These are phyloP conservation scores for Xylaria scruposa DNA, from an alignment of 495 filamentous ascomycete species.

Conservation along the genomic window DNA sequence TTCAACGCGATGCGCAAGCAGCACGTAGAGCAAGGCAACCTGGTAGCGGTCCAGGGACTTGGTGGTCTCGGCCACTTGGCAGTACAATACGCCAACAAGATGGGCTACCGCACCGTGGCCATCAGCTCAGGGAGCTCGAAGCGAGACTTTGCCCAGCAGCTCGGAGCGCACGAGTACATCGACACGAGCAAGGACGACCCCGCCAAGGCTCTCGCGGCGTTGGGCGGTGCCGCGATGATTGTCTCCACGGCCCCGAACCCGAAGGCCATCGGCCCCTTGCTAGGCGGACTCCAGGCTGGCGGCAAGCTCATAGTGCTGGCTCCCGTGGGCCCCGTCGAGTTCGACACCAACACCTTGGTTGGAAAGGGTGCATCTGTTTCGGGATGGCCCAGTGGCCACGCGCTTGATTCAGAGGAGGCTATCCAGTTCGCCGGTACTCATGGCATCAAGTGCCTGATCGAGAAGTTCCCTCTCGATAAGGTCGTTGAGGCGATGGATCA, in stretches of 20 bases:
- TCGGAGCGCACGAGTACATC: conserved; percentile 74
- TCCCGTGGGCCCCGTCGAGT: conserved; percentile 56
- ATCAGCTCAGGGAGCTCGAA: conserved; percentile 64
- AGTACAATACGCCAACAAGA: conserved; percentile 67
- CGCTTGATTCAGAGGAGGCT: conserved; percentile 69
- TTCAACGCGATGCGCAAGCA: conserved; percentile 74
- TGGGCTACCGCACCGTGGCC: conserved; percentile 71
- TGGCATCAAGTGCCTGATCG: conserved; percentile 66
- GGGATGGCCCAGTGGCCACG: conserved; percentile 70
- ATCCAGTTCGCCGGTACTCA: conserved; percentile 65
- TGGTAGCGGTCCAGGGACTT: conserved; percentile 70
- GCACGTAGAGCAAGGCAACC: conserved; percentile 61
- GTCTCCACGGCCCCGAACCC: conserved; percentile 69
- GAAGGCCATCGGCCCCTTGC: conserved; percentile 58
- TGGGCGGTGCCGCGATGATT: conserved; percentile 69
- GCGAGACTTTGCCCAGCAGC: conserved; percentile 62
- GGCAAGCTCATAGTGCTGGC: conserved; percentile 69
- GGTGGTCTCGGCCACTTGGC: conserved; percentile 73
- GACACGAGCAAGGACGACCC: conserved; percentile 63
- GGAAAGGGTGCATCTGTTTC: conserved; percentile 58
- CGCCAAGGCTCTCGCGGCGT: conserved; percentile 54
- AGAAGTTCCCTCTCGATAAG: conserved; percentile 66
- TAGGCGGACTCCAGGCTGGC: conserved; percentile 59
- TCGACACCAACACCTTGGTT: conserved; percentile 59
- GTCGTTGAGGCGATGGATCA: conserved; percentile 60